phyloP scores from a whole-genome alignment of 768 basidiomycete species.

The Wakefieldia striispora region DNA sequence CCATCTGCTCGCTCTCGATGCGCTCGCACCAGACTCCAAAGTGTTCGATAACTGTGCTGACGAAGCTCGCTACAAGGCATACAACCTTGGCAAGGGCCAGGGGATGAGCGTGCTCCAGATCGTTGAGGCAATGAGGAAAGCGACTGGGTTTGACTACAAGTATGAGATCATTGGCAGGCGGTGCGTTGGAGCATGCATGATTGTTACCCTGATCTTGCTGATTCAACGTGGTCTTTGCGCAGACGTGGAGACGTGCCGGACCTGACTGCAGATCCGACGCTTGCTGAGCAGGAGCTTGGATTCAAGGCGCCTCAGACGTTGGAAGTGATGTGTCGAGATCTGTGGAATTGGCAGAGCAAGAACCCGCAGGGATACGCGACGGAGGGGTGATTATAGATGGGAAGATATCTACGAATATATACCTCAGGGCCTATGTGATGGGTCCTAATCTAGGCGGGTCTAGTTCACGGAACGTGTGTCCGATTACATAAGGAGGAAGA shows the following conservation, averaged over 20 bases:
- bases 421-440: constrained; percentile 17
- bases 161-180: constrained; percentile 88
- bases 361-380: constrained; percentile 74
- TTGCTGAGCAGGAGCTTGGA: constrained; percentile 91
- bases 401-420: constrained; percentile 10
- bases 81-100: constrained; percentile 93
- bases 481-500: no score
- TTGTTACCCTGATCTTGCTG: background rate
- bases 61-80: constrained; percentile 79
- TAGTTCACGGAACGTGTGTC: background rate
- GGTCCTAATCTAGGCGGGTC: constrained; percentile 1
- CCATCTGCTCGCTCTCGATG: constrained; percentile 88
- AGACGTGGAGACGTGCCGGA: constrained; percentile 96
- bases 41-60: constrained; percentile 53
- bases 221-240: constrained; percentile 12
- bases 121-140: constrained; percentile 90
- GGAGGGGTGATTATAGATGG: constrained; percentile 18
- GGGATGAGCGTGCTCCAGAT: constrained; percentile 94
- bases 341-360: constrained; percentile 99
- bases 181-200: constrained; percentile 43
- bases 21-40: constrained; percentile 58
- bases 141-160: constrained; percentile 84
- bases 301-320: constrained; percentile 82
- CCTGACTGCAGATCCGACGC: constrained; percentile 87
- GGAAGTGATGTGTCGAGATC: constrained; percentile 91